phyloP scores from a whole-genome alignment of 139 green algal genomes.

The Chlamydomonas sp. region DNA sequence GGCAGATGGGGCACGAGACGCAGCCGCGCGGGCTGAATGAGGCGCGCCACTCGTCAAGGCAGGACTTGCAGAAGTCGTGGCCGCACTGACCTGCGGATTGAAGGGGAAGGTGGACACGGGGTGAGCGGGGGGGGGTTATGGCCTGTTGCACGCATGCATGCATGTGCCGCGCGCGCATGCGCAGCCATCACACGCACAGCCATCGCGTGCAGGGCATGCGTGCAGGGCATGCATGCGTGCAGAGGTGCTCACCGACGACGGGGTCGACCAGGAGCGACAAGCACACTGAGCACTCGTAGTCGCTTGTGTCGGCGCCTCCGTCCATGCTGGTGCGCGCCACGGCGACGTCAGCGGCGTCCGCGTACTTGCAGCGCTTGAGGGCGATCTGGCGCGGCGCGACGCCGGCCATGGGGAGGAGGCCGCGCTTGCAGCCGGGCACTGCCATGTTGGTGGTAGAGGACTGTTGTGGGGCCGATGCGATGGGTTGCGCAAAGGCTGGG shows the following conservation, averaged over 20 bases:
- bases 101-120: not conserved
- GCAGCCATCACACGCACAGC: too few relatives aligned
- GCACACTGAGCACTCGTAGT: conserved; percentile 12
- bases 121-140: not conserved
- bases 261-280: conserved; percentile 6
- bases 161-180: not conserved
- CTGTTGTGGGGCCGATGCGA: too few relatives aligned
- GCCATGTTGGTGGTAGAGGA: too few relatives aligned
- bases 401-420: too few relatives aligned
- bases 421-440: too few relatives aligned
- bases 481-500: too few relatives aligned
- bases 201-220: too few relatives aligned
- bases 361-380: too few relatives aligned
- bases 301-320: not conserved
- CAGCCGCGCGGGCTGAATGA: not conserved
- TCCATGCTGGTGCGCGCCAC: too few relatives aligned
- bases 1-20: conserved; percentile 5
- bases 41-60: conserved; percentile 8
- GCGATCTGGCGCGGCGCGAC: too few relatives aligned
- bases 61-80: conserved; percentile 17
- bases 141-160: not conserved
- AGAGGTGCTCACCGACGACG: conserved; percentile 7
- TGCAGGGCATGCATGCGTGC: not conserved
- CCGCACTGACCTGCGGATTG: conserved; percentile 7
- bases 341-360: too few relatives aligned